Evolutionary conservation across 441 rosid species (phyloP).

Genomic region (Raphanus hybrid): DNA sequence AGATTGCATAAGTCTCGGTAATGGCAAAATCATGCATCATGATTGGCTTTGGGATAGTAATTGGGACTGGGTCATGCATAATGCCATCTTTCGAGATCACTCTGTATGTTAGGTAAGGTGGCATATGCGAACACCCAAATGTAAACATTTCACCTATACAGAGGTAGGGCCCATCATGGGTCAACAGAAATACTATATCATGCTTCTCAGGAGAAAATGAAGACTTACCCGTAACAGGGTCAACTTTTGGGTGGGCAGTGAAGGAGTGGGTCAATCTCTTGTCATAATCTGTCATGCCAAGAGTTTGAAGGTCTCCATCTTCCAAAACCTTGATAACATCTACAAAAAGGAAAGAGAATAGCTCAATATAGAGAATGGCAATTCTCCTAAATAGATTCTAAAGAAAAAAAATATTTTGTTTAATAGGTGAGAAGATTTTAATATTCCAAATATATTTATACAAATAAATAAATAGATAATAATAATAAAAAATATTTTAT

Average conservation of each 20-base stretch:
- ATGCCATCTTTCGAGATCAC: background rate
- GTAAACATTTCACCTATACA: background rate
- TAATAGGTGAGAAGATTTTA: too few species aligned
- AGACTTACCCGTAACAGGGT: background rate
- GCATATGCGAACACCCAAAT: background rate
- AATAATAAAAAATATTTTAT: too few species aligned
- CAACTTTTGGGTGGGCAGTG: background rate
- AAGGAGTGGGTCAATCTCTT: background rate
- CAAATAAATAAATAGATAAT: too few species aligned
- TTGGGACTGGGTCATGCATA: background rate
- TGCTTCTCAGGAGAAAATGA: background rate
- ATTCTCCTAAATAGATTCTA: too few species aligned
- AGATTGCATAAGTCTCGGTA: background rate
- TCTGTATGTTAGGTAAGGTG: background rate
- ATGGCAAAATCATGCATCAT: conserved; percentile 2
- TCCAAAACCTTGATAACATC: background rate
- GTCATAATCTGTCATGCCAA: background rate
- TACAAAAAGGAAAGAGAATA: too few species aligned
- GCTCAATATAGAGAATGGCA: too few species aligned
- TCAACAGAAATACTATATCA: background rate
- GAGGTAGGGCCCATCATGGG: background rate
- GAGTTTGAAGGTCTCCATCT: background rate
- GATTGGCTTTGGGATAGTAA: background rate
- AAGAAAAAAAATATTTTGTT: too few species aligned
- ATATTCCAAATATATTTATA: too few species aligned